A percentile compares a stretch with the other conserved stretches of the same genome.
Evolutionary conservation across 768 basidiomycete genomes (phyloP).

Genomic region (Boletus reticulatus): DNA sequence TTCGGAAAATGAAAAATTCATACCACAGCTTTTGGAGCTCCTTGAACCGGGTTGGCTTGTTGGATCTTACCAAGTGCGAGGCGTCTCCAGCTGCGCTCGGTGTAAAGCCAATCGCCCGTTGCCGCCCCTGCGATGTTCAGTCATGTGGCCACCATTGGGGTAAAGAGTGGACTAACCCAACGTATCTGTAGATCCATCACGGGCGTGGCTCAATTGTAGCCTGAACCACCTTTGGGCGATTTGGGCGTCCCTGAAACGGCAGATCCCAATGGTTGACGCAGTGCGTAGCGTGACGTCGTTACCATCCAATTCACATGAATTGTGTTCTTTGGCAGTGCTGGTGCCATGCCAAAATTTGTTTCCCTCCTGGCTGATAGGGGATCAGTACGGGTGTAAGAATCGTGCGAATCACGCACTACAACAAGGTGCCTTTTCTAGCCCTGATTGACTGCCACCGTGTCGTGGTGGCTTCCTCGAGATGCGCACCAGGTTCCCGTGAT

Average conservation of each 20-base stretch:
- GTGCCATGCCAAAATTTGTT: not conserved
- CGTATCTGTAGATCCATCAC: not conserved
- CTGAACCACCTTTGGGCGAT: conserved; percentile 5
- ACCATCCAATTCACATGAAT: conserved; percentile 1
- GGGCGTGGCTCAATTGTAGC: not conserved
- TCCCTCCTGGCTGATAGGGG: not conserved
- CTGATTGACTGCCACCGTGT: not conserved
- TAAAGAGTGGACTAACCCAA: not conserved
- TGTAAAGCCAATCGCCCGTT: not conserved
- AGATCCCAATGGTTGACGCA: not conserved
- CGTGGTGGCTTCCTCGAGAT: not conserved
- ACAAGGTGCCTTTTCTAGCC: not conserved
- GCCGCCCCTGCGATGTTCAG: not conserved
- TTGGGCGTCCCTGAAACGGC: not conserved
- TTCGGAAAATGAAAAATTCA: not conserved
- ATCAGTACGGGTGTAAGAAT: not conserved
- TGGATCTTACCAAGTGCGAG: conserved; percentile 2
- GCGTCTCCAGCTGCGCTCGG: conserved; percentile 3
- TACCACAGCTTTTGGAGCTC: not conserved
- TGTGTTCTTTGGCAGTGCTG: not conserved
- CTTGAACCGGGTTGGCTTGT: not conserved
- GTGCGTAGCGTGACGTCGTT: not conserved
- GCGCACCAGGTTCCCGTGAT: not conserved
- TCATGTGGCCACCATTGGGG: too few species aligned
- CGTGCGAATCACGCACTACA: not conserved